These are phyloP conservation scores for Whalleya microplaca DNA, from an alignment of 2,329 filamentous ascomycete species.

Conservation along the genomic window DNA sequence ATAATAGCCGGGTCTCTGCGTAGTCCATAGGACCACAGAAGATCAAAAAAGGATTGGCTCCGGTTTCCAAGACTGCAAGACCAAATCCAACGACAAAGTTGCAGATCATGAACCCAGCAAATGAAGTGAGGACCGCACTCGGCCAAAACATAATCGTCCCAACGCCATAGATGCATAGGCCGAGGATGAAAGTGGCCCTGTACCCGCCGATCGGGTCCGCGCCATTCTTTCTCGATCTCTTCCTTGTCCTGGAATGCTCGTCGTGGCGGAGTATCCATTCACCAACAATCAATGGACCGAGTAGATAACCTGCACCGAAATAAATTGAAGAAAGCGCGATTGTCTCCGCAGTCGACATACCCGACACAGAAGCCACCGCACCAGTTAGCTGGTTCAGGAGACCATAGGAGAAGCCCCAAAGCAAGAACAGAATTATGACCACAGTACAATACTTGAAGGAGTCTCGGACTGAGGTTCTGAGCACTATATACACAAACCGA, in stretches of 20 bases:
- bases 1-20: constrained; percentile 73
- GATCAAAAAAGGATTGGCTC: constrained; percentile 73
- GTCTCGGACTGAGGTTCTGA: constrained; percentile 64
- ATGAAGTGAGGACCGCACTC: constrained; percentile 73
- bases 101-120: constrained; percentile 75
- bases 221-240: constrained; percentile 41
- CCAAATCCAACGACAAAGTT: constrained; percentile 78
- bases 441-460: constrained; percentile 73
- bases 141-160: constrained; percentile 90
- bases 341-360: constrained; percentile 64
- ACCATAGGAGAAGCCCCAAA: constrained; percentile 92
- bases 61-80: constrained; percentile 76
- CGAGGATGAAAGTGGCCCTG: constrained; percentile 78
- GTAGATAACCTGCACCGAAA: constrained; percentile 70
- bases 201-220: constrained; percentile 64
- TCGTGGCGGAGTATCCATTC: constrained; percentile 72
- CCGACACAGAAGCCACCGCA: constrained; percentile 65
- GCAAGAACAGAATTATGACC: constrained; percentile 80
- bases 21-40: constrained; percentile 76
- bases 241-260: constrained; percentile 56
- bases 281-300: constrained; percentile 71
- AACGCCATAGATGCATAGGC: constrained; percentile 73
- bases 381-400: constrained; percentile 81
- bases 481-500: constrained; percentile 42
- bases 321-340: constrained; percentile 72